phyloP scores from a whole-genome alignment of 2,329 filamentous ascomycete genomes.

The Chalaropsis thielavioides region DNA sequence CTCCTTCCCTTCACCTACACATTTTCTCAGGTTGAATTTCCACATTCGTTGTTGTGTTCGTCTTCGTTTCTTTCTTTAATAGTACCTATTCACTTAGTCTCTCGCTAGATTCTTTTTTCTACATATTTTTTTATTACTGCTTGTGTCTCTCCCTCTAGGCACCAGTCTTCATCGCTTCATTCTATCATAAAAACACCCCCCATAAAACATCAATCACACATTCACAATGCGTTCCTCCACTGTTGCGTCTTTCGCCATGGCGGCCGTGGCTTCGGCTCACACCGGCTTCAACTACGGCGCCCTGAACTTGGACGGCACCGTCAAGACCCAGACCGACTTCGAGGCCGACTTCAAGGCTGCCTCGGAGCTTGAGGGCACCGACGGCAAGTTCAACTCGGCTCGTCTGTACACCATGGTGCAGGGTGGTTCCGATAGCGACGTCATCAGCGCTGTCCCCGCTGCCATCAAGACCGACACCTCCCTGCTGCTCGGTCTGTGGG shows the following conservation, averaged over 20 bases:
- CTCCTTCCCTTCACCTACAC: constrained; percentile 2
- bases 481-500: constrained; percentile 74
- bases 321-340: constrained; percentile 50
- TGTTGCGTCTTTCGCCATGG: constrained; percentile 12
- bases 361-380: constrained; percentile 46
- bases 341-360: constrained; percentile 55
- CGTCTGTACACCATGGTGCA: constrained; percentile 62
- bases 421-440: constrained; percentile 39
- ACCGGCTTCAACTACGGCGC: constrained; percentile 64
- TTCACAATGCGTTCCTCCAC: constrained; percentile 18
- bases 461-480: constrained; percentile 67
- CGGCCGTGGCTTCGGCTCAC: constrained; percentile 25
- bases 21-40: constrained; percentile 7
- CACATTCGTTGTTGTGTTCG: constrained; percentile 6
- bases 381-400: constrained; percentile 49
- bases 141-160: not conserved
- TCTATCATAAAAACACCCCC: constrained; percentile 9
- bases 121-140: not conserved
- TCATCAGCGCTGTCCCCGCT: constrained; percentile 63
- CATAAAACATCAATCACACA: not conserved
- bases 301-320: constrained; percentile 42
- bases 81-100: constrained; percentile 6
- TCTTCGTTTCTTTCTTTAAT: constrained; percentile 9
- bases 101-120: constrained; percentile 8
- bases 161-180: constrained; percentile 3